Evolutionary conservation across 768 basidiomycete species (phyloP).

Genomic region (Dioszegia hungarica): DNA sequence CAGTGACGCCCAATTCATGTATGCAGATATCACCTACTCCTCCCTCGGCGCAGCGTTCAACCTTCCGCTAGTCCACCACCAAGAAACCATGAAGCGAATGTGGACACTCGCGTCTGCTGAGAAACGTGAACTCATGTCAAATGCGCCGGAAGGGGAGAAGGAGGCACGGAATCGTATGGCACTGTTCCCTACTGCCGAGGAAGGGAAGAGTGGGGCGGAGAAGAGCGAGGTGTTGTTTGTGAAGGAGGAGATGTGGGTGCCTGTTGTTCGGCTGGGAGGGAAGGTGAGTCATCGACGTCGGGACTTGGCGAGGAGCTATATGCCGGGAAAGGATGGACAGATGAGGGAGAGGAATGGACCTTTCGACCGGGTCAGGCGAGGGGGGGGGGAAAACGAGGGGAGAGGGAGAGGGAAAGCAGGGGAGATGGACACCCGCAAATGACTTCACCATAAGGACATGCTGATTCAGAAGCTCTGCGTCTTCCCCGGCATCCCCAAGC

Average conservation of each 20-base stretch:
- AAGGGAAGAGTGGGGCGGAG: slow-evolving; percentile 45
- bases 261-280: slow-evolving; percentile 75
- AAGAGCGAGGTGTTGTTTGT: slow-evolving; percentile 69
- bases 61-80: slow-evolving; percentile 63
- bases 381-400: too few relatives aligned
- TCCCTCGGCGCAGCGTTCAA: slow-evolving; percentile 80
- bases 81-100: slow-evolving; percentile 74
- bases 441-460: too few relatives aligned
- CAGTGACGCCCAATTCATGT: neutral
- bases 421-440: too few relatives aligned
- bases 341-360: too few relatives aligned
- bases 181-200: slow-evolving; percentile 60
- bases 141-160: slow-evolving; percentile 69
- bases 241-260: slow-evolving; percentile 80
- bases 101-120: slow-evolving; percentile 51
- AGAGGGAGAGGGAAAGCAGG: too few relatives aligned
- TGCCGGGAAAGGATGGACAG: too few relatives aligned
- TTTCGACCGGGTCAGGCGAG: too few relatives aligned
- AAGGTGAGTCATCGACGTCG: slow-evolving; percentile 54
- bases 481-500: slow-evolving; percentile 80
- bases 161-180: slow-evolving; percentile 83
- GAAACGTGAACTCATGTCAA: slow-evolving; percentile 57
- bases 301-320: too few relatives aligned
- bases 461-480: slow-evolving; percentile 59
- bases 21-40: slow-evolving; percentile 73